Evolutionary conservation across 345 rosid species (phyloP).

Genomic region (Gossypium longicalyx): DNA sequence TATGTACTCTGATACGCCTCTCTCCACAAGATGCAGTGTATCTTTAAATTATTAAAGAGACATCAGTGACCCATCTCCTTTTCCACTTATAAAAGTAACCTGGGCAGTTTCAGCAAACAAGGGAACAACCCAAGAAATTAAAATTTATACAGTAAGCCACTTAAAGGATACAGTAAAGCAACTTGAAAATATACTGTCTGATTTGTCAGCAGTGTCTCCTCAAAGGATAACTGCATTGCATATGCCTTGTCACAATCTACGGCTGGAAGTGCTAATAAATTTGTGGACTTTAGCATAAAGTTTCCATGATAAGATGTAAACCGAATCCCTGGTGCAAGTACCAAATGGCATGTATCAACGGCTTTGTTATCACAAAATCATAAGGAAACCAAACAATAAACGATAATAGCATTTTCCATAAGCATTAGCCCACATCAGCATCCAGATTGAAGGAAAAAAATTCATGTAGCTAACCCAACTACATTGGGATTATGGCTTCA

Average conservation of each 20-base stretch:
- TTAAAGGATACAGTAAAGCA: conserved; percentile 93
- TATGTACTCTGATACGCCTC: conserved; percentile 97
- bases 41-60: conserved; percentile 61
- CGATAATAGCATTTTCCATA: neutral
- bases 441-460: no score
- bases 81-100: neutral
- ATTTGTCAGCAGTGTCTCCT: conserved; percentile 87
- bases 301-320: conserved; percentile 95
- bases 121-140: neutral
- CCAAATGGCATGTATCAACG: conserved; percentile 18
- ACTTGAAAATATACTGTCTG: conserved; percentile 97
- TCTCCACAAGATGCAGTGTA: conserved; percentile 99
- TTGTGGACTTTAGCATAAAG: conserved; percentile 96
- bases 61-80: neutral
- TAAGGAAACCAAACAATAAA: neutral
- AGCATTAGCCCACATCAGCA: neutral
- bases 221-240: conserved; percentile 88
- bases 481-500: conserved; percentile 4
- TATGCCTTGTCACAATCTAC: conserved; percentile 99
- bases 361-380: neutral
- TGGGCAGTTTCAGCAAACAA: conserved; percentile 6
- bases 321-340: conserved; percentile 64
- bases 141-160: neutral
- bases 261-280: conserved; percentile 92
- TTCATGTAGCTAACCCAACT: neutral